A percentile compares a stretch with the other conserved stretches of the same genome.
phyloP scores from a whole-genome alignment of 306 rosid genomes.

The Prunus persica region DNA sequence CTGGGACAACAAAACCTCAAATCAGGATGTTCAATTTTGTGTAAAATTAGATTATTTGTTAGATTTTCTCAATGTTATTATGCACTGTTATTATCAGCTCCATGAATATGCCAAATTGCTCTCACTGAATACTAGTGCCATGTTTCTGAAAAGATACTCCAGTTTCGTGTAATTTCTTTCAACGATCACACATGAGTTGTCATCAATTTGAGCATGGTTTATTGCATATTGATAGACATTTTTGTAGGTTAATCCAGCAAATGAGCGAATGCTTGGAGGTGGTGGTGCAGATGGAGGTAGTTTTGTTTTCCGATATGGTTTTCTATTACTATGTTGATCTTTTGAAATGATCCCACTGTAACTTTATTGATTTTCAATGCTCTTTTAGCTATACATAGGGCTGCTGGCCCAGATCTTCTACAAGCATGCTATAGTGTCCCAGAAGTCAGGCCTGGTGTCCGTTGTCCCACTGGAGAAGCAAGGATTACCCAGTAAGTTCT shows the following conservation, averaged over 20 bases:
- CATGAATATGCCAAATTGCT: not conserved
- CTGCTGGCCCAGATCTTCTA: slow-evolving; percentile 80
- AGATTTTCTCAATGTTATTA: not conserved
- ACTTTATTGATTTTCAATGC: not conserved
- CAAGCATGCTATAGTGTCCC: slow-evolving; percentile 67
- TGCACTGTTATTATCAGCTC: not conserved
- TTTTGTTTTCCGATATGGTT: not conserved
- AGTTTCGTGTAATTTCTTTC: not conserved
- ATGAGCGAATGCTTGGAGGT: slow-evolving; percentile 92
- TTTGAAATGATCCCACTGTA: not conserved
- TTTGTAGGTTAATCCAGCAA: slow-evolving; percentile 85
- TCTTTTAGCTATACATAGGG: slow-evolving; percentile 71
- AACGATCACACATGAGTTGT: not conserved
- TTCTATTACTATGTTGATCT: not conserved
- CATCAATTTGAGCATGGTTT: not conserved
- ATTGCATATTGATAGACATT: not conserved
- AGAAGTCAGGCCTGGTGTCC: slow-evolving; percentile 65
- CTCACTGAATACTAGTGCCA: not conserved
- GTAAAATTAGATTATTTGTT: not conserved
- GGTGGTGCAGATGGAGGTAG: slow-evolving; percentile 97
- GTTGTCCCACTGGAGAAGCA: slow-evolving; percentile 94
- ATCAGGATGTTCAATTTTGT: not conserved
- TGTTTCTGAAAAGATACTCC: no score
- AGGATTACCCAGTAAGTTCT: slow-evolving; percentile 71
- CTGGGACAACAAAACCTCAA: not conserved